Conservation (phyloP, 1,139 yeast genomes). For the Schwanniomyces etchellsii region DNA sequence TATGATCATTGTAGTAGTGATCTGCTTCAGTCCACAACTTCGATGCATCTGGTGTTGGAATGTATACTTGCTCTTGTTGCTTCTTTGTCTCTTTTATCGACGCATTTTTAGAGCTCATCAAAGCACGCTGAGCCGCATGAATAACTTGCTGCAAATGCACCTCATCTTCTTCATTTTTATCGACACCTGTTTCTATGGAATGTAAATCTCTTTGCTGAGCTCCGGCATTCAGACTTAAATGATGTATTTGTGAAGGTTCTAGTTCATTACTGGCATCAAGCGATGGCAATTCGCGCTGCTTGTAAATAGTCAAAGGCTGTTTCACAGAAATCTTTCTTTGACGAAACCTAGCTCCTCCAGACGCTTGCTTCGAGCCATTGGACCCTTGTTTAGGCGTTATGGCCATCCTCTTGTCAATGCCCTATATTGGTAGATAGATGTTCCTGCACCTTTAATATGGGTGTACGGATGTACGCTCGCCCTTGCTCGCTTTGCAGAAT, state of each 20-base stretch:
- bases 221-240: constrained; percentile 33
- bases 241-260: constrained; percentile 43
- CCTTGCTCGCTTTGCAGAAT: not conserved
- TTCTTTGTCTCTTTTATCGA: constrained; percentile 17
- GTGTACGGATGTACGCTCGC: constrained; percentile 9
- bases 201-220: constrained; percentile 80
- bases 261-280: constrained; percentile 47
- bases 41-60: constrained; percentile 97
- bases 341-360: constrained; percentile 69
- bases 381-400: constrained; percentile 24
- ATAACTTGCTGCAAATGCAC: constrained; percentile 92
- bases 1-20: constrained; percentile 59
- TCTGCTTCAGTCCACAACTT: constrained; percentile 72
- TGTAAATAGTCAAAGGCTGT: constrained; percentile 76
- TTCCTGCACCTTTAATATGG: constrained; percentile 8
- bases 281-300: constrained; percentile 76
- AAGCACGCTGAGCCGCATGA: constrained; percentile 65
- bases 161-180: constrained; percentile 95
- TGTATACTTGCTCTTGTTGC: constrained; percentile 62
- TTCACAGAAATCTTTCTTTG: constrained; percentile 89
- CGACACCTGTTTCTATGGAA: constrained; percentile 96
- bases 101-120: constrained; percentile 27
- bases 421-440: constrained; percentile 1
- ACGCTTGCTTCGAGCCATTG: constrained; percentile 28
- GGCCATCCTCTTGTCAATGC: constrained; percentile 15